These are phyloP conservation scores for Mortierella hygrophila DNA, from an alignment of 192 early-diverging fungal genomes.

Conservation along the genomic window DNA sequence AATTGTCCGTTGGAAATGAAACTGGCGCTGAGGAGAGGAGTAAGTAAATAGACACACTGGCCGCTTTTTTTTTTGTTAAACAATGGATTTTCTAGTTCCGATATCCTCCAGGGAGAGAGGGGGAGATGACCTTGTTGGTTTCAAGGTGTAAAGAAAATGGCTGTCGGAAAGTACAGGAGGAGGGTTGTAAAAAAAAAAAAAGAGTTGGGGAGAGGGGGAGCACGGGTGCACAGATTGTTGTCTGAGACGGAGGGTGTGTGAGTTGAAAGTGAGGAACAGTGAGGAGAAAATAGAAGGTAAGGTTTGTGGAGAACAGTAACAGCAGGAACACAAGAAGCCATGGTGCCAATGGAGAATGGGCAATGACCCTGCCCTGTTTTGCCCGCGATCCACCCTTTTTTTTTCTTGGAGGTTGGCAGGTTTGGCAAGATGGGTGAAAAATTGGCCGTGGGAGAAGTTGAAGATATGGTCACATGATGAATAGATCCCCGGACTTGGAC, in stretches of 20 bases:
- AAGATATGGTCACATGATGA: neutral
- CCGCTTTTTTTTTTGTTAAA: neutral
- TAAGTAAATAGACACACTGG: neutral
- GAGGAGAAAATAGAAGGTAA: neutral
- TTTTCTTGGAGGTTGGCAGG: no score
- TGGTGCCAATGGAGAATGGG: neutral
- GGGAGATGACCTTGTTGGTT: neutral
- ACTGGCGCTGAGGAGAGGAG: neutral
- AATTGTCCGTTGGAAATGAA: neutral
- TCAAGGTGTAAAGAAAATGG: neutral
- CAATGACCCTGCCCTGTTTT: neutral
- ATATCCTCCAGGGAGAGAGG: neutral
- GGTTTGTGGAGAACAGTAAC: slow-evolving; percentile 12
- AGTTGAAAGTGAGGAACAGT: neutral
- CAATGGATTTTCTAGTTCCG: slow-evolving; percentile 1
- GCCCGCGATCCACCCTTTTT: neutral
- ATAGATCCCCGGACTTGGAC: slow-evolving; percentile 7
- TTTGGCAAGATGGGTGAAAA: neutral
- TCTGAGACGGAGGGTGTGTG: neutral
- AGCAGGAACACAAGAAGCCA: neutral
- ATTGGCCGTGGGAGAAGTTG: neutral
- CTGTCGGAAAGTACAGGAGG: neutral
- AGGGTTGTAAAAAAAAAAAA: neutral
- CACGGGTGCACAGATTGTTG: neutral
- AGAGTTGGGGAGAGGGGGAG: neutral